phyloP scores from a whole-genome alignment of 306 rosid species.

The Crataegus laevigata region DNA sequence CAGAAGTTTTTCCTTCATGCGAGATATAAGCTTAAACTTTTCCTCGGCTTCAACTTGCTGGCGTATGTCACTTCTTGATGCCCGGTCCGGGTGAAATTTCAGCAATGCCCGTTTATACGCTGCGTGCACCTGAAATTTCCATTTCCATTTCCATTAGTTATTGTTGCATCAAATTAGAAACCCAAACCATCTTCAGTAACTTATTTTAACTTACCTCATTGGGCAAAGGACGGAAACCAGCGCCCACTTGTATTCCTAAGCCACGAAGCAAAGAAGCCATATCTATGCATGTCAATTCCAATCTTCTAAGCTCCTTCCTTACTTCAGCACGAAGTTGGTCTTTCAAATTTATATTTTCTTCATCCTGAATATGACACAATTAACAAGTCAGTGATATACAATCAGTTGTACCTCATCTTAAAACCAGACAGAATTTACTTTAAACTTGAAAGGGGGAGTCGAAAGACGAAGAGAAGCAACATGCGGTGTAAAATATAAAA shows the following conservation, averaged over 20 bases:
- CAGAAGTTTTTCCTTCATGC: slow-evolving; percentile 62
- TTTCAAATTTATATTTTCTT: slow-evolving; percentile 67
- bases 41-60: slow-evolving; percentile 89
- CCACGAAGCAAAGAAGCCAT: slow-evolving; percentile 83
- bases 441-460: background rate
- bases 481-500: slow-evolving; percentile 3
- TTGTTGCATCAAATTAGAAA: background rate
- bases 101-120: slow-evolving; percentile 78
- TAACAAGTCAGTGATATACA: background rate
- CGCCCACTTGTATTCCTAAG: slow-evolving; percentile 71
- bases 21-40: slow-evolving; percentile 76
- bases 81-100: slow-evolving; percentile 84
- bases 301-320: slow-evolving; percentile 44
- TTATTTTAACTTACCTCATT: slow-evolving; percentile 46
- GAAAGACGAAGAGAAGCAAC: background rate
- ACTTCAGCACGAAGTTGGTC: slow-evolving; percentile 70
- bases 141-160: slow-evolving; percentile 2
- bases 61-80: slow-evolving; percentile 61
- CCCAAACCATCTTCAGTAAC: background rate
- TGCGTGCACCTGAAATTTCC: slow-evolving; percentile 60
- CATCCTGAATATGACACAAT: slow-evolving; percentile 52
- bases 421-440: background rate
- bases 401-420: background rate
- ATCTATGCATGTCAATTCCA: slow-evolving; percentile 58
- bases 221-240: slow-evolving; percentile 33